Percentiles rank a stretch among this genome's conserved stretches.
phyloP scores from a whole-genome alignment of 2,329 filamentous ascomycete genomes.

The Podosphaera xanthii region DNA sequence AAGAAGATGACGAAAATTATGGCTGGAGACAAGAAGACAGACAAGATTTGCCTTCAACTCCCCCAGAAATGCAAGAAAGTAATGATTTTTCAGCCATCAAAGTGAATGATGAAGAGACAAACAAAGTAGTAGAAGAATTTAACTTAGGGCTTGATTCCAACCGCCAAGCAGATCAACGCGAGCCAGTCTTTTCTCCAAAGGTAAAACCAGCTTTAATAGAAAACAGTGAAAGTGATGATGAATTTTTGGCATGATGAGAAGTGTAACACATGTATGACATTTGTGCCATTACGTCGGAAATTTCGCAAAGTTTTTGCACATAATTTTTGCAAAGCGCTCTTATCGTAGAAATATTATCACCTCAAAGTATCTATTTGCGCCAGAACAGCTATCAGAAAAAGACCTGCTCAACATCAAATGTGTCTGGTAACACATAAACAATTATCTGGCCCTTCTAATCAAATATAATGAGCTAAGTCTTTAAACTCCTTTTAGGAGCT shows the following conservation, averaged over 20 bases:
- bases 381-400: no score
- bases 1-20: constrained; percentile 42
- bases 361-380: no score
- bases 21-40: constrained; percentile 49
- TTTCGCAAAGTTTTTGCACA: no score
- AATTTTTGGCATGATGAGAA: not conserved
- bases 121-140: not conserved
- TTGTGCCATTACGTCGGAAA: no score
- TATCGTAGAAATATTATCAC: no score
- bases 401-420: no score
- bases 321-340: no score
- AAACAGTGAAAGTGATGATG: constrained; percentile 1
- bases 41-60: constrained; percentile 31
- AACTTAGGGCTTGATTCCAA: not conserved
- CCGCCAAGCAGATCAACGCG: not conserved
- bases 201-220: not conserved
- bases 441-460: no score
- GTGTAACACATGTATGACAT: no score
- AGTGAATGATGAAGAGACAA: not conserved
- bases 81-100: constrained; percentile 31
- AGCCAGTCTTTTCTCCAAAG: not conserved
- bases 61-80: constrained; percentile 45
- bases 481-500: no score
- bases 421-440: no score
- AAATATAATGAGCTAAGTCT: no score